Evolutionary conservation across 257 asterid species (phyloP).

Genomic region (Penstemon newberryi): DNA sequence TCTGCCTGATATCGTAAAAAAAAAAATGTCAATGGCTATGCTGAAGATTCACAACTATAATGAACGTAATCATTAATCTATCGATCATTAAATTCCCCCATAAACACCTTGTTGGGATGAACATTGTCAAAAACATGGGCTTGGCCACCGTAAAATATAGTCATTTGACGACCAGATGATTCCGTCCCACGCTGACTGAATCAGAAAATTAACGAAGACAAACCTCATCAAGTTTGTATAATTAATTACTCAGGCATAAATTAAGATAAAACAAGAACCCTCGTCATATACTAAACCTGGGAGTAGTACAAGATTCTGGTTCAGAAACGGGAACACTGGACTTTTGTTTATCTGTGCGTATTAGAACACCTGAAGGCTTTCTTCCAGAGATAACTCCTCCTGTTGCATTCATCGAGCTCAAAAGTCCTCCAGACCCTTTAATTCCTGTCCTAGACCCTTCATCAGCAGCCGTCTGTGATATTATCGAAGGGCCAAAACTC

Average conservation of each 20-base stretch:
- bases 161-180: conserved; percentile 72
- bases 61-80: not conserved
- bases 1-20: too few species aligned
- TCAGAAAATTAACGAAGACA: conserved; percentile 30
- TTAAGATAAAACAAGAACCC: conserved; percentile 15
- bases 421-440: conserved; percentile 65
- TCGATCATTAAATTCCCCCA: conserved; percentile 5
- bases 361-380: conserved; percentile 66
- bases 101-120: conserved; percentile 77
- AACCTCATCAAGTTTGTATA: conserved; percentile 20
- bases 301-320: conserved; percentile 58
- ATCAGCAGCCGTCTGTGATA: conserved; percentile 86
- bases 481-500: conserved; percentile 50
- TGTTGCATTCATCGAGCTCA: conserved; percentile 56
- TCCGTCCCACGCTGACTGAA: conserved; percentile 59
- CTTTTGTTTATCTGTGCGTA: conserved; percentile 56
- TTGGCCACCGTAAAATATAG: conserved; percentile 93
- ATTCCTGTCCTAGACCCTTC: conserved; percentile 97
- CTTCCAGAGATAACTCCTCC: conserved; percentile 57
- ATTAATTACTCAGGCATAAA: not conserved
- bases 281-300: conserved; percentile 46
- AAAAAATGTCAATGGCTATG: too few species aligned
- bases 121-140: conserved; percentile 92
- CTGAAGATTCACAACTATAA: too few species aligned
- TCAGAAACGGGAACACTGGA: conserved; percentile 51